Conservation (phyloP, 176 grass and related monocot species). For the Hyparrhenia diplandra region DNA sequence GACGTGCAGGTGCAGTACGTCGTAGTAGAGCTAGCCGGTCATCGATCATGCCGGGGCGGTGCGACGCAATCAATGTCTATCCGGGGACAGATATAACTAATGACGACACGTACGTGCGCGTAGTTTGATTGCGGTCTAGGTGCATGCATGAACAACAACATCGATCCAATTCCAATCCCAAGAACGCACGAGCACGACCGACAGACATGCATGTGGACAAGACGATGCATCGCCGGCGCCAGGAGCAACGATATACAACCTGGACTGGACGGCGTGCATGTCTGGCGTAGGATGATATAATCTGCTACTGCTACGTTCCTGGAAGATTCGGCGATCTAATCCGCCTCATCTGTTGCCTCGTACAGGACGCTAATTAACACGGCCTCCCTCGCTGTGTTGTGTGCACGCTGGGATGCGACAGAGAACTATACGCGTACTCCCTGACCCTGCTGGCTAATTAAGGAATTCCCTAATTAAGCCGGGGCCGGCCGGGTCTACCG, state of each 20-base stretch:
- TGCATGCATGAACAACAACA: conserved; percentile 33
- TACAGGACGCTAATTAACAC: no score
- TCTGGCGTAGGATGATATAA: no score
- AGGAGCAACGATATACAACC: no score
- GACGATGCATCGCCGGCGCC: no score
- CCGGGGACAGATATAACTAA: background rate
- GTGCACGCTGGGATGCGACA: conserved; percentile 17
- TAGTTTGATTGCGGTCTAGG: background rate
- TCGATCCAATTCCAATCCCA: no score
- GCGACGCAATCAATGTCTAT: background rate
- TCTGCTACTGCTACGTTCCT: no score
- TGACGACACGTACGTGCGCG: conserved; percentile 16
- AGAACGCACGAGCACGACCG: background rate
- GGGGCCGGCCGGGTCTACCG: conserved; percentile 15
- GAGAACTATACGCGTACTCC: background rate
- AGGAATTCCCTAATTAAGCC: no score
- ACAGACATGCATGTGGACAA: no score
- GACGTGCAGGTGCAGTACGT: background rate
- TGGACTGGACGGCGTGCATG: no score
- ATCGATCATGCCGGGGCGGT: background rate
- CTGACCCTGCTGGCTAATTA: background rate
- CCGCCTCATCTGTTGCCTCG: no score
- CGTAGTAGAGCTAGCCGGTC: no score
- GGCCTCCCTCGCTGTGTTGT: background rate
- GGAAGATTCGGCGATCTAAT: no score